phyloP scores from a whole-genome alignment of 2,329 filamentous ascomycete species.

The Colletotrichum zoysiae region DNA sequence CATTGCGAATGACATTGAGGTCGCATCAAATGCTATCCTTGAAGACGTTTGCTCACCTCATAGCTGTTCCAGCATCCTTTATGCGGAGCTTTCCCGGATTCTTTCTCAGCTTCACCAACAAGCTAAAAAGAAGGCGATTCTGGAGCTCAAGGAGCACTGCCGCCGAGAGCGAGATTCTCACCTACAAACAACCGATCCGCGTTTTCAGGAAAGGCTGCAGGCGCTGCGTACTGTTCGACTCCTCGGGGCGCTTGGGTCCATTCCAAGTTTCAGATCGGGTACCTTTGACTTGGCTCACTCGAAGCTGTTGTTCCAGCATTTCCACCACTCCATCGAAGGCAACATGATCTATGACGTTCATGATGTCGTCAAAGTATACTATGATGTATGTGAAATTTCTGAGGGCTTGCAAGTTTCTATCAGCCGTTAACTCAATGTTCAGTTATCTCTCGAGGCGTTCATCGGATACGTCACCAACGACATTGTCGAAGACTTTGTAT shows the following conservation, averaged over 20 bases:
- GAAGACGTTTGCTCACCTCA: constrained; percentile 38
- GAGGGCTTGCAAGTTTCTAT: not conserved
- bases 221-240: constrained; percentile 44
- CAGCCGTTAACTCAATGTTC: not conserved
- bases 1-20: constrained; percentile 41
- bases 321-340: constrained; percentile 43
- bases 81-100: constrained; percentile 31
- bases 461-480: constrained; percentile 45
- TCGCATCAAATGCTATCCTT: constrained; percentile 43
- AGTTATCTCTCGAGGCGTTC: constrained; percentile 45
- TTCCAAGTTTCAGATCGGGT: not conserved
- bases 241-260: constrained; percentile 28
- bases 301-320: constrained; percentile 30
- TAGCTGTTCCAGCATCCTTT: constrained; percentile 38
- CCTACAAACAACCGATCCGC: constrained; percentile 45
- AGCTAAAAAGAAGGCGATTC: constrained; percentile 16
- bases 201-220: constrained; percentile 44
- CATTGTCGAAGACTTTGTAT: constrained; percentile 46
- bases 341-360: constrained; percentile 53
- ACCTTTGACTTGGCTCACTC: not conserved
- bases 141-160: constrained; percentile 25
- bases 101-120: constrained; percentile 19
- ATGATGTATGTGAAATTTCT: constrained; percentile 47
- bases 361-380: constrained; percentile 54
- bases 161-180: constrained; percentile 38